A percentile compares a stretch with the other conserved stretches of the same genome.
Evolutionary conservation across 1,284 basidiomycete genomes (phyloP).

Genomic region (Puccinia polysora): DNA sequence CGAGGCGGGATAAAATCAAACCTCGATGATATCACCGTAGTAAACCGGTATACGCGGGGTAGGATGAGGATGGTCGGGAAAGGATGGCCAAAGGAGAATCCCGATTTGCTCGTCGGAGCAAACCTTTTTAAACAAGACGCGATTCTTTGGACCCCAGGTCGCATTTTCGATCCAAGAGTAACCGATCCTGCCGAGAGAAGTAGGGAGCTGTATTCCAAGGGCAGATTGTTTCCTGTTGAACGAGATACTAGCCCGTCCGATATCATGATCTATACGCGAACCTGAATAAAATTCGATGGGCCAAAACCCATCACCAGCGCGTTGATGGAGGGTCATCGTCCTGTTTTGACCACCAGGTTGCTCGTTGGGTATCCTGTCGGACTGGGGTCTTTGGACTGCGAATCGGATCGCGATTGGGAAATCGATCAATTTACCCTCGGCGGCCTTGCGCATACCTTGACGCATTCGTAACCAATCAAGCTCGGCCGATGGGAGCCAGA

Average conservation of each 20-base stretch:
- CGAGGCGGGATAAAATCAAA: background rate
- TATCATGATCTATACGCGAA: background rate
- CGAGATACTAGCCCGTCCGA: background rate
- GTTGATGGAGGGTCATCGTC: background rate
- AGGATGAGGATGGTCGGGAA: conserved; percentile 4
- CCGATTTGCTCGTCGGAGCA: conserved; percentile 9
- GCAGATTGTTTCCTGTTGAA: background rate
- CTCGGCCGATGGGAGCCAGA: conserved; percentile 13
- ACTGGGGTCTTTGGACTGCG: background rate
- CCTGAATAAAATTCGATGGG: background rate
- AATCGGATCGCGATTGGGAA: conserved; percentile 12
- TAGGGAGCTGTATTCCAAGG: background rate
- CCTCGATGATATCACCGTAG: conserved; percentile 2
- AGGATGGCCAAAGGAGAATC: conserved; percentile 19
- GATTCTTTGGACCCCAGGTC: conserved; percentile 14
- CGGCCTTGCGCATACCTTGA: background rate
- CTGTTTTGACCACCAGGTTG: background rate
- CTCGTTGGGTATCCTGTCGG: background rate
- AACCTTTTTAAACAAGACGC: conserved; percentile 17
- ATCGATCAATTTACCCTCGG: background rate
- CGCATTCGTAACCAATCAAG: conserved; percentile 12
- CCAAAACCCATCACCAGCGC: background rate
- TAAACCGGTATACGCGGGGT: conserved; percentile 25
- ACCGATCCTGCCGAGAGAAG: background rate
- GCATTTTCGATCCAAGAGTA: conserved; percentile 18